Evolutionary conservation across 2,329 filamentous ascomycete genomes (phyloP).

Genomic region (Xylaria sp.): DNA sequence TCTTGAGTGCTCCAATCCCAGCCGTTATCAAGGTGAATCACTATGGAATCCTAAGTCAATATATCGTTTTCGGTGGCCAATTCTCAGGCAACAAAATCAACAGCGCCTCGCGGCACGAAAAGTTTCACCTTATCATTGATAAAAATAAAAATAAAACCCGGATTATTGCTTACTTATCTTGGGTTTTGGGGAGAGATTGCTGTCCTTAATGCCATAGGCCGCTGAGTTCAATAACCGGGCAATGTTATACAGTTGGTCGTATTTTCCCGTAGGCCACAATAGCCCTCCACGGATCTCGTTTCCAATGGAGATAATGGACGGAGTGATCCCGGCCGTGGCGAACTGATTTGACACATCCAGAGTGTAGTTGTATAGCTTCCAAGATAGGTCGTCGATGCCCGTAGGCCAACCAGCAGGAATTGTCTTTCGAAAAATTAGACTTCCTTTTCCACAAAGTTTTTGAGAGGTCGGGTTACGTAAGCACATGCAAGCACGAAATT

Average conservation of each 20-base stretch:
- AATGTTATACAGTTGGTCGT: slow-evolving; percentile 67
- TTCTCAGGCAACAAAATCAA: neutral
- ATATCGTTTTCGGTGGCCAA: neutral
- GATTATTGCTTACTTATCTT: slow-evolving; percentile 61
- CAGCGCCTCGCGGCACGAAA: neutral
- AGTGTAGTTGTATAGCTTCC: slow-evolving; percentile 76
- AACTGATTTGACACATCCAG: slow-evolving; percentile 70
- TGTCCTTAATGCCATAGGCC: slow-evolving; percentile 72
- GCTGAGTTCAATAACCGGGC: slow-evolving; percentile 72
- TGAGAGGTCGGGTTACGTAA: neutral
- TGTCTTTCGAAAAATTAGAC: slow-evolving; percentile 40
- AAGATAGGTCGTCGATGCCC: slow-evolving; percentile 66
- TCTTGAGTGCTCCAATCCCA: slow-evolving; percentile 75
- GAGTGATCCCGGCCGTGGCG: slow-evolving; percentile 62
- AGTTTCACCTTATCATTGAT: neutral
- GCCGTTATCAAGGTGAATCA: slow-evolving; percentile 81
- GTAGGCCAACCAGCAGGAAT: slow-evolving; percentile 73
- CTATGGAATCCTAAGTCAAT: slow-evolving; percentile 20
- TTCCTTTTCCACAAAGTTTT: neutral
- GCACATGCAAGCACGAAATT: neutral
- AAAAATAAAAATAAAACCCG: neutral
- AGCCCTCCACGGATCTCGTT: slow-evolving; percentile 77
- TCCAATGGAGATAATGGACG: slow-evolving; percentile 74
- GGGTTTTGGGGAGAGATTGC: slow-evolving; percentile 63
- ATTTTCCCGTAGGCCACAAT: slow-evolving; percentile 71